Percentiles rank a stretch among this genome's conserved stretches.
Conservation (phyloP, 495 filamentous ascomycete genomes). For the Xylaria grammica region DNA sequence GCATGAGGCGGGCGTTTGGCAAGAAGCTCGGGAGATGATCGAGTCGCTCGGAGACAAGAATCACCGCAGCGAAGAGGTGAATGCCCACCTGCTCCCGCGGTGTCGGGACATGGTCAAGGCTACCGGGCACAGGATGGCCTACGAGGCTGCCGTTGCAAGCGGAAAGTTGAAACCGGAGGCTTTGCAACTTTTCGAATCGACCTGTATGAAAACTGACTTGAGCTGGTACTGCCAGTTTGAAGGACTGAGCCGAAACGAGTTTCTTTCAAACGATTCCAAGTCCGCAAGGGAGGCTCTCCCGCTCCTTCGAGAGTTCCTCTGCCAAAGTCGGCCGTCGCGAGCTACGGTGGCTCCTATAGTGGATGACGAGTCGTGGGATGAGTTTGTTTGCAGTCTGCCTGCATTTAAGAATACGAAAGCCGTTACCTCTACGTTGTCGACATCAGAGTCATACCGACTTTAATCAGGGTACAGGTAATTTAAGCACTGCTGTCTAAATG, state of each 20-base stretch:
- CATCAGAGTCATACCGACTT: neutral
- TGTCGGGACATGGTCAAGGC: constrained; percentile 38
- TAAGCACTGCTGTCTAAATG: neutral
- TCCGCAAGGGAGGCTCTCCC: constrained; percentile 1
- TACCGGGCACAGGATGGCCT: constrained; percentile 45
- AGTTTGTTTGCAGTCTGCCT: constrained; percentile 20
- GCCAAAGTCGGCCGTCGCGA: neutral
- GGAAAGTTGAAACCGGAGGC: constrained; percentile 32
- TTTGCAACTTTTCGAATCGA: constrained; percentile 39
- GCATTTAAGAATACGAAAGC: constrained; percentile 2
- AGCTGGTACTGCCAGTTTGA: constrained; percentile 38
- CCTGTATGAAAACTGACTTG: constrained; percentile 35
- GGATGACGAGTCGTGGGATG: constrained; percentile 17
- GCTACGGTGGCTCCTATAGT: constrained; percentile 10
- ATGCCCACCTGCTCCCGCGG: constrained; percentile 39
- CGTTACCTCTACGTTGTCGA: neutral
- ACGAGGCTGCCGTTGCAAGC: constrained; percentile 36
- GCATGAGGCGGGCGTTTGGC: constrained; percentile 40
- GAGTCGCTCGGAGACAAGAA: constrained; percentile 16
- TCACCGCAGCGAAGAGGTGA: constrained; percentile 37
- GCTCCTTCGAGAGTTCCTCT: constrained; percentile 11
- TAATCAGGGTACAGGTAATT: neutral
- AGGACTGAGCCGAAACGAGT: constrained; percentile 10
- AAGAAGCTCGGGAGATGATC: constrained; percentile 26
- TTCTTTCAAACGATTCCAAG: neutral